Evolutionary conservation across 2,329 filamentous ascomycete species (phyloP), one percentile per base, ranked within the genome.

Genomic region (Colletotrichum sp.): DNA sequence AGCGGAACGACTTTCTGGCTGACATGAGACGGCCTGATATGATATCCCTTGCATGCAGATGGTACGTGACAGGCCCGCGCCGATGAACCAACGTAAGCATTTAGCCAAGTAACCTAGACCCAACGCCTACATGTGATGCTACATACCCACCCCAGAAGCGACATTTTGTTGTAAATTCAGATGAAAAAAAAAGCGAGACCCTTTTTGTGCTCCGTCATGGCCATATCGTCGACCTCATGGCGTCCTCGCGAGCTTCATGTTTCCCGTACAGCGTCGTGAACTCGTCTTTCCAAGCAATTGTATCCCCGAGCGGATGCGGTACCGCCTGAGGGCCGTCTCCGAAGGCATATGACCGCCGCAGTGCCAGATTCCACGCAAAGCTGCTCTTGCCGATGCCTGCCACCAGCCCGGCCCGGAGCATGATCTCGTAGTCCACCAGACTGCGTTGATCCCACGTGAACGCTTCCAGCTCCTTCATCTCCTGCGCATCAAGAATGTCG

Each of bases 381-480:
- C 82, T 84, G 72, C 86, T 88, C 79, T 85, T 85, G 10, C 85
- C 84, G 12, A 86, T 81, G 0, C 89, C 89, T 1, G 84, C 84
- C 73, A 90, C 85, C 21, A 85, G 80, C 13, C 83, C 85, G 24
- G 86, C 85, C 30, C 86, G 82, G 67, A 86, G 80, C 78, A 90
- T 81, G 6, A 90, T 84, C 77, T 90, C 87, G 80, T 87, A 90
- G 79, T 91, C 89, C 8, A 90, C 85, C 24, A 90, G 81, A 4
- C 85, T 86, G 72, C 87, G 85, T 81, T 90, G 88, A 79, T 90
- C 88, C 85, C 85, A 89, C 24, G 81, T 85, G 48, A 90, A 79
- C 24, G 74, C 73, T 14, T 81, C 72, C 7, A 90, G 81, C 12
- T 75, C 76, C 21, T 76, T 75, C 3, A 83, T 79, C 67, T 88